Evolutionary conservation across 139 green algal species (phyloP), one percentile per base, ranked within the genome.

Genomic region (Asterochloris sp.): DNA sequence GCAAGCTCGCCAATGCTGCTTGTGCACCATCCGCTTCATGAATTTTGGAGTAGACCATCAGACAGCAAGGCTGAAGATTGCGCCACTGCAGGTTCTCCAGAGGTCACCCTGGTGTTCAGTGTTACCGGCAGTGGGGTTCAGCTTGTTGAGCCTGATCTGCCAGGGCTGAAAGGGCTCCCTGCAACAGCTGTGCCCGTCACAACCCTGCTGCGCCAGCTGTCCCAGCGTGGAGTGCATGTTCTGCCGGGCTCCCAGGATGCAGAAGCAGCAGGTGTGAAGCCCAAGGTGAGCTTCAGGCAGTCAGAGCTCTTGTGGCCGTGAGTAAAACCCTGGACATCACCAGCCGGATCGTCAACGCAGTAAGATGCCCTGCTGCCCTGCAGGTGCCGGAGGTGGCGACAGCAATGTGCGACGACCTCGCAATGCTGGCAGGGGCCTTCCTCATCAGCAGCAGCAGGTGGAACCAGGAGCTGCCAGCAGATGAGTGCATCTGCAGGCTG

Each of bases 341-440:
- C 38, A 54, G 38, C 38, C 6, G 38, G 38, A 6, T 54, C 38
- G 38, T 54, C 38, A 54, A 54, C 38, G 38, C 38, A 54, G 4
- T 6, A 54, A 54, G 38, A 54, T 54, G 69, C 69, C 13, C 14
- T 26, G 86, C 85, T 26, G 87, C 86, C 27, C 24, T 64, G 62
- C 62, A 95, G 86, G 81, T 90, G 16, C 21, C 27, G 9, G 85
- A 54, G 0, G 82, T 83, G 13, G 91, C 93, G 84, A 62, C 62
- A 54, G 88, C 86, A 16, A 91, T 93, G 88, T 94, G 89, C 85
- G 76, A 84, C 11, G 91, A 94, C 73, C 28, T 94, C 62, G 89
- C 87, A 11, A 19, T 78, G 68, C 11, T 83, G 76, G 85, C 83
- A 16, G 81, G 85, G 68, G 80, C 73, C 16, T 92, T 92, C 85